phyloP scores from a whole-genome alignment of 2,329 filamentous ascomycete species.

The Aspergillus ochraceus region DNA sequence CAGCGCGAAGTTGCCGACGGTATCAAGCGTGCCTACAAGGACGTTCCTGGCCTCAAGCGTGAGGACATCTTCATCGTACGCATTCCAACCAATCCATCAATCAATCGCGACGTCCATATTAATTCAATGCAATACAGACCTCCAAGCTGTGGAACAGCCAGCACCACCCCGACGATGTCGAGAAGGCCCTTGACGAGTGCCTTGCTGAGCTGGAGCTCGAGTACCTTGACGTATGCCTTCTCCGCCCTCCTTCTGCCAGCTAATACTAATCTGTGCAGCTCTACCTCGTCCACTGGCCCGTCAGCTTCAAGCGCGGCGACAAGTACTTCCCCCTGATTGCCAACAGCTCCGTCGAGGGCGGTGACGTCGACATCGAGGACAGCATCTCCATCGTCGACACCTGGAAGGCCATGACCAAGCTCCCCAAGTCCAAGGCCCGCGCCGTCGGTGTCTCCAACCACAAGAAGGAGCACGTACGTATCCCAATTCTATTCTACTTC shows the following conservation, averaged over 20 bases:
- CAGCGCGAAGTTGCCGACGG: conserved; percentile 38
- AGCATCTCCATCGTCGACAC: conserved; percentile 42
- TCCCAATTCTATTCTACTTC: background rate
- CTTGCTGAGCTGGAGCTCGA: conserved; percentile 54
- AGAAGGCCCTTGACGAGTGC: conserved; percentile 51
- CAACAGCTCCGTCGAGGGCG: conserved; percentile 36
- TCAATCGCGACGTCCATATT: background rate
- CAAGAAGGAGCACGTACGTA: conserved; percentile 35
- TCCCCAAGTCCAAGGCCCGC: conserved; percentile 43
- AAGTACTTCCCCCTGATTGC: conserved; percentile 49
- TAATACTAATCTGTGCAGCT: conserved; percentile 24
- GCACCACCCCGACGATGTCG: conserved; percentile 53
- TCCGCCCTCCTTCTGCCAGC: conserved; percentile 9
- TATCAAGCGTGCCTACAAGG: conserved; percentile 36
- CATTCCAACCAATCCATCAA: background rate
- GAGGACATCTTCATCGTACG: conserved; percentile 43
- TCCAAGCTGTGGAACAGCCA: conserved; percentile 61
- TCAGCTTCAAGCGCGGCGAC: conserved; percentile 39
- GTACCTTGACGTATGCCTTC: conserved; percentile 54
- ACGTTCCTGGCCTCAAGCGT: conserved; percentile 42
- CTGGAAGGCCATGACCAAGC: conserved; percentile 48
- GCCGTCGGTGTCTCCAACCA: conserved; percentile 47
- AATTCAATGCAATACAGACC: conserved; percentile 38
- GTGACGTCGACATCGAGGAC: conserved; percentile 48
- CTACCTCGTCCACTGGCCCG: conserved; percentile 50